Base-by-base conservation (phyloP, 2,329 filamentous ascomycete species). In the Mariannaea elegans region DNA sequence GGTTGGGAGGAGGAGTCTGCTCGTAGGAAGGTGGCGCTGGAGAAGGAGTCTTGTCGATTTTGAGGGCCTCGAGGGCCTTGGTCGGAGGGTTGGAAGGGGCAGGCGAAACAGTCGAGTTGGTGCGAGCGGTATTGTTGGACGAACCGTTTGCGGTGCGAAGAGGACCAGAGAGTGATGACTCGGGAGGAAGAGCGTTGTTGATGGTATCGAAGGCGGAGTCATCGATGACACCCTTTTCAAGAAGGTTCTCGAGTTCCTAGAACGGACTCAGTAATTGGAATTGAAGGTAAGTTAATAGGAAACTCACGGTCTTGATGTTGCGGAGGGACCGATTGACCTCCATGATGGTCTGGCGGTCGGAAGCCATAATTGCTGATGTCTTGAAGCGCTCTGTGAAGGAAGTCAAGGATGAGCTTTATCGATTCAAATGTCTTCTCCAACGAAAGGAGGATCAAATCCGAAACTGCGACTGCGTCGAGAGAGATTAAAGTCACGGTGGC, bases 171-270 rank as follows among this genome's bases (percentile, higher is more conserved):
- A 91, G 81, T 18, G 86, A 80, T 14, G 86, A 86, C 73, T 93
- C 91, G 65, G 84, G 79, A 32, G 94, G 94, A 29, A 98, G 88
- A 70, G 91, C 84, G 65, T 82, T 80, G 72, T 89, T 83, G 75
- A 97, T 92, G 50, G 84, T 84, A 71, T 92, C 89, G 74, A 94
- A 93, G 72, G 90, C 87, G 56, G 87, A 80, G 60, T 91, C 88
- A 64, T 85, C 87, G 75, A 98, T 92, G 72, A 94, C 83, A 66
- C 89, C 89, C 72, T 90, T 87, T 75, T 97, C 94, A 67, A 92
- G 86, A 62, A 98, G 91, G 68, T 89, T 91, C 77, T 97, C 93
- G 61, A 97, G 90, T 81, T 97, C 94, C 94, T 97, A 67, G 0
- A 7, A 5, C 7, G 10, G 21, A 13, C 45, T 71, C 24, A 70